Percentiles rank a stretch among this genome's conserved stretches.
Evolutionary conservation across 208 protist genomes (phyloP).

Genomic region (Crithidia expoeki): DNA sequence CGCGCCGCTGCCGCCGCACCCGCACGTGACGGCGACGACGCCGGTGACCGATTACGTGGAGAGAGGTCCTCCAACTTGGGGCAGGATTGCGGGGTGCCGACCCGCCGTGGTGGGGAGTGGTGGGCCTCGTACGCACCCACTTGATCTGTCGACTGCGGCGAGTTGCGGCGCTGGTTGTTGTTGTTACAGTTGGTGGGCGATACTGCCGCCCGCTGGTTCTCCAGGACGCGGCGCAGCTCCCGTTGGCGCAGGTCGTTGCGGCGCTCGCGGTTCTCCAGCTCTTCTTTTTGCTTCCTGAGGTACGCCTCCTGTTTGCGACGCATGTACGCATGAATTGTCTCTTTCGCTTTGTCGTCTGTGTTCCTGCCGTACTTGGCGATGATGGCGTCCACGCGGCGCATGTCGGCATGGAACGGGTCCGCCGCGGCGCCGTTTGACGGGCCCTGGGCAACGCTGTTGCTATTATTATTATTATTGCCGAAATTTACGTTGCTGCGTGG

Average conservation of each 20-base stretch:
- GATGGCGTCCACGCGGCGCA: conserved; percentile 84
- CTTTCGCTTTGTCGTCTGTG: conserved; percentile 69
- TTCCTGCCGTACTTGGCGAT: conserved; percentile 77
- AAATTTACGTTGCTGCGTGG: conserved; percentile 25
- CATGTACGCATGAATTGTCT: conserved; percentile 91
- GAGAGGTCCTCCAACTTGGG: conserved; percentile 19
- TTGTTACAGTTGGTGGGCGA: conserved; percentile 30
- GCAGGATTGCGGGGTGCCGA: conserved; percentile 16
- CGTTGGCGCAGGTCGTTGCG: conserved; percentile 61
- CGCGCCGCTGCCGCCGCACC: conserved; percentile 1
- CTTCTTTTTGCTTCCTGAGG: conserved; percentile 57
- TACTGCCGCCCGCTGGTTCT: conserved; percentile 48
- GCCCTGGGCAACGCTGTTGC: not conserved
- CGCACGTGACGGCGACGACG: conserved; percentile 17
- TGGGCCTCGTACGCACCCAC: not conserved
- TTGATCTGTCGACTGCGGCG: conserved; percentile 10
- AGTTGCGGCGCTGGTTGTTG: conserved; percentile 16
- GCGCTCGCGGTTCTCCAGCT: conserved; percentile 54
- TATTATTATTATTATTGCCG: conserved; percentile 12
- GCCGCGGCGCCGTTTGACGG: conserved; percentile 18
- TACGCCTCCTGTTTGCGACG: conserved; percentile 88
- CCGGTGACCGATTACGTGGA: conserved; percentile 10
- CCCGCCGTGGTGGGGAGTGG: conserved; percentile 6
- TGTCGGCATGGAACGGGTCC: conserved; percentile 53
- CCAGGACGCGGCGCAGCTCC: conserved; percentile 72